phyloP scores from a whole-genome alignment of 805 yeast genomes.

The Saturnispora kantuleensis region DNA sequence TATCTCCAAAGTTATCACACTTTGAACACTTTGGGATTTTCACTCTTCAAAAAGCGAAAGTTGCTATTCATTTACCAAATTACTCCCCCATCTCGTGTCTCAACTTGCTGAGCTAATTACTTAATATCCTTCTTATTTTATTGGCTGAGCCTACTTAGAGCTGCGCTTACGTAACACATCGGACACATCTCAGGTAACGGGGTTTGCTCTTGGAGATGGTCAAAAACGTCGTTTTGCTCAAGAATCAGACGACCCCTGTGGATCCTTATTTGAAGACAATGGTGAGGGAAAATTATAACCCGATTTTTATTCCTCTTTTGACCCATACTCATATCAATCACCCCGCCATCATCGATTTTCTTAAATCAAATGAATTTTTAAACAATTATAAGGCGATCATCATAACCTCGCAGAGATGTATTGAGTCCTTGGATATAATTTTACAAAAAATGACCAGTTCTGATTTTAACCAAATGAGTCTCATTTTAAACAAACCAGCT shows the following conservation, averaged over 20 bases:
- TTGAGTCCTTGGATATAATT: slow-evolving; percentile 56
- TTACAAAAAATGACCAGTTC: slow-evolving; percentile 23
- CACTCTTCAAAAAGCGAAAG: no score
- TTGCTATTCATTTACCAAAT: no score
- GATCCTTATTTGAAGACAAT: slow-evolving; percentile 56
- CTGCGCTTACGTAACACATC: not conserved
- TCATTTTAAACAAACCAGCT: slow-evolving; percentile 40
- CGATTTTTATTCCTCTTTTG: slow-evolving; percentile 64
- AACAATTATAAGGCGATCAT: slow-evolving; percentile 42
- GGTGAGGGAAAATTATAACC: slow-evolving; percentile 25
- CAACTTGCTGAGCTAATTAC: no score
- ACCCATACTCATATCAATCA: slow-evolving; percentile 51
- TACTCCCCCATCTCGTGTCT: no score
- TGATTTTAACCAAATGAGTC: slow-evolving; percentile 12
- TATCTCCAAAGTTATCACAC: no score
- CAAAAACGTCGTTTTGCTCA: slow-evolving; percentile 42
- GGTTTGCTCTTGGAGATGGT: slow-evolving; percentile 6
- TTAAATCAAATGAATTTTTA: slow-evolving; percentile 36
- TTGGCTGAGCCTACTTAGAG: not conserved
- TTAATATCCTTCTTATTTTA: not conserved
- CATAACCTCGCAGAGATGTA: slow-evolving; percentile 87
- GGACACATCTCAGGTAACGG: not conserved
- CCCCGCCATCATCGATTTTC: slow-evolving; percentile 31
- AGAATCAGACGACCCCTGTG: slow-evolving; percentile 57
- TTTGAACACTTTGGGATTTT: no score